Conservation (phyloP, 2,329 filamentous ascomycete species). For the Cladosporium sp. region DNA sequence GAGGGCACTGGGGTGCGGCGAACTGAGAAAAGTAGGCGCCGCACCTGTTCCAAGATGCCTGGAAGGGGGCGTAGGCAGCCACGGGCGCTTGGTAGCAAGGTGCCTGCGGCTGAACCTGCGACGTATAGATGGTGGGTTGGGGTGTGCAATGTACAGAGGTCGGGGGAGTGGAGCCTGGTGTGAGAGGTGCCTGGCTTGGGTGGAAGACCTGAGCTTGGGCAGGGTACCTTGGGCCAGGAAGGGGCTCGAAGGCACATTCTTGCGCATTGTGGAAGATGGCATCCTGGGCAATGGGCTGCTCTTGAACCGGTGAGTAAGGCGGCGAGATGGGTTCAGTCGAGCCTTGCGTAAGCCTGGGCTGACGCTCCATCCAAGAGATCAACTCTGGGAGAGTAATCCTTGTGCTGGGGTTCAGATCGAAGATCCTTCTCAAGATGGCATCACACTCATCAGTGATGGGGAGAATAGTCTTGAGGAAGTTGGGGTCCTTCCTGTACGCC, state of each 20-base stretch:
- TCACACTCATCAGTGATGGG: slow-evolving; percentile 88
- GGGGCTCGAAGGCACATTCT: slow-evolving; percentile 21
- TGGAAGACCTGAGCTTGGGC: not conserved
- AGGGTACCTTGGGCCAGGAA: slow-evolving; percentile 27
- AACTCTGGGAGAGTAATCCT: slow-evolving; percentile 74
- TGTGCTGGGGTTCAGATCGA: slow-evolving; percentile 77
- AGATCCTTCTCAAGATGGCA: slow-evolving; percentile 79
- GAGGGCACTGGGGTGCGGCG: slow-evolving; percentile 11
- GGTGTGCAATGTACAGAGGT: slow-evolving; percentile 25
- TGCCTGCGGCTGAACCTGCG: slow-evolving; percentile 14
- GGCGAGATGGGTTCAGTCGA: slow-evolving; percentile 40
- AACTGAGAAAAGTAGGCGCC: slow-evolving; percentile 13
- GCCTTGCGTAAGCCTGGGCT: slow-evolving; percentile 63
- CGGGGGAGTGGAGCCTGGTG: slow-evolving; percentile 20
- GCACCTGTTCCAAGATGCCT: slow-evolving; percentile 10
- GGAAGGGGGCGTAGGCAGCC: slow-evolving; percentile 7
- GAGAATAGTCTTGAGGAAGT: slow-evolving; percentile 88
- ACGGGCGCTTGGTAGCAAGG: slow-evolving; percentile 9
- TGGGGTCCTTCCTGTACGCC: slow-evolving; percentile 77
- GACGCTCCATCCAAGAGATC: slow-evolving; percentile 58
- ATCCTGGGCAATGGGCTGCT: slow-evolving; percentile 17
- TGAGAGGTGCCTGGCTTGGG: not conserved
- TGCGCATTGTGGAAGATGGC: slow-evolving; percentile 5
- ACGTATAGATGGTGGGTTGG: slow-evolving; percentile 25
- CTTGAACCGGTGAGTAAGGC: slow-evolving; percentile 39